A percentile compares a stretch with the other conserved stretches of the same genome.
Conservation (phyloP, 1,284 basidiomycete genomes). For the Sphagnurus paluster region DNA sequence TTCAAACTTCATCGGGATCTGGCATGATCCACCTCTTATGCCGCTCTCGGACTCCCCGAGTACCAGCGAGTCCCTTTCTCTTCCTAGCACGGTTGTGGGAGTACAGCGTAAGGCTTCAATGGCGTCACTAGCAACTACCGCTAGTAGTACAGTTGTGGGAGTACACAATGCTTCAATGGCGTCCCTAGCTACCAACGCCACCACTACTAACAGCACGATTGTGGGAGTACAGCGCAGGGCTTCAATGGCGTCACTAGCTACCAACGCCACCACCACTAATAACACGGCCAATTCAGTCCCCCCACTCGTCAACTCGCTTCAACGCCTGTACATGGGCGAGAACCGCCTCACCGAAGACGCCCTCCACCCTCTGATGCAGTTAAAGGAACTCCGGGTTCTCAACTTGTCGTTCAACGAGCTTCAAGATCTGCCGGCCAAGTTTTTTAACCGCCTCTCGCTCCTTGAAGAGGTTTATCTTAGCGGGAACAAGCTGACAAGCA, state of each 20-base stretch:
- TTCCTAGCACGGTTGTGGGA: constrained; percentile 13
- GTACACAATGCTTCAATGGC: too few species aligned
- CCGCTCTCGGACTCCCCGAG: neutral
- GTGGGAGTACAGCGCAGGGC: constrained; percentile 38
- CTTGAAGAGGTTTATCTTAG: constrained; percentile 91
- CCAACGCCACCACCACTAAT: neutral
- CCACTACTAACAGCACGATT: neutral
- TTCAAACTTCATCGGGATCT: constrained; percentile 82
- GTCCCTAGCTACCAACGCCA: constrained; percentile 6
- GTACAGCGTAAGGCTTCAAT: constrained; percentile 46
- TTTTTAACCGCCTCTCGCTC: constrained; percentile 67
- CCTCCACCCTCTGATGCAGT: constrained; percentile 72
- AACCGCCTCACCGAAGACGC: constrained; percentile 87
- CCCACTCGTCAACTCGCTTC: constrained; percentile 73
- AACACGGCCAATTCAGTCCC: constrained; percentile 42
- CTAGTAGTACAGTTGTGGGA: too few species aligned
- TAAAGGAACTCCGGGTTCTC: constrained; percentile 79
- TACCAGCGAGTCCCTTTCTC: constrained; percentile 1
- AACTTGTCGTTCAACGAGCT: constrained; percentile 98
- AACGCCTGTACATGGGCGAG: constrained; percentile 86
- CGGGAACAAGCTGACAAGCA: constrained; percentile 88
- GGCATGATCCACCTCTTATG: constrained; percentile 61
- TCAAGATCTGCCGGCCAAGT: constrained; percentile 81
- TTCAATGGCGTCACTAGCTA: constrained; percentile 37
- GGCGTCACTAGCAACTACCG: constrained; percentile 32